Conservation (phyloP, 495 filamentous ascomycete genomes). For the Talaromyces thailandensis region DNA sequence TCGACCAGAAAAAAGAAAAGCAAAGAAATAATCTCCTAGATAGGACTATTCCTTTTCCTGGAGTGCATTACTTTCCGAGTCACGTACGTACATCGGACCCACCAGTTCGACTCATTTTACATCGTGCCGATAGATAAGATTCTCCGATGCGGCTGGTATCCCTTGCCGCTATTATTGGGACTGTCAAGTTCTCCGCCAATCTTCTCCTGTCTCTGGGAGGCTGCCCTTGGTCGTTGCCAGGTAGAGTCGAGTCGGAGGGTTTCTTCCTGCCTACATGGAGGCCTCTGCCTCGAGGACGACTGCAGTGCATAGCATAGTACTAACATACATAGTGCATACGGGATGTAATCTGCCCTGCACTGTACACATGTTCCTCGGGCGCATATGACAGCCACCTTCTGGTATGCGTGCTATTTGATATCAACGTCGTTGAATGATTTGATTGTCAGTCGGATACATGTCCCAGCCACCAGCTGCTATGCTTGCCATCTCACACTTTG, state of each 20-base stretch:
- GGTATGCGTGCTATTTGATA: background rate
- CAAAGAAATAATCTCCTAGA: background rate
- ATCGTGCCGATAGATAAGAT: conserved; percentile 1
- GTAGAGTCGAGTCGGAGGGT: background rate
- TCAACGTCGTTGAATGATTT: background rate
- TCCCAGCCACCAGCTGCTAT: background rate
- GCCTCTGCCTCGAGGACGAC: background rate
- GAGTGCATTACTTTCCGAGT: background rate
- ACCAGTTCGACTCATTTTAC: background rate
- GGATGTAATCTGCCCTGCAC: background rate
- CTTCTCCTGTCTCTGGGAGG: background rate
- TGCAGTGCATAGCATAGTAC: background rate
- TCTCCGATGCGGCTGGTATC: background rate
- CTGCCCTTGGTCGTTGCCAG: background rate
- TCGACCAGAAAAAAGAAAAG: background rate
- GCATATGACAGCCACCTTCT: background rate
- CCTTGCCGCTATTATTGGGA: background rate
- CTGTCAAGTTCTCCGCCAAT: background rate
- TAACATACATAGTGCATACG: background rate
- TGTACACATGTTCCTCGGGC: background rate
- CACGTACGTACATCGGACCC: background rate
- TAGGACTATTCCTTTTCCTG: background rate
- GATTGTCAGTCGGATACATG: background rate
- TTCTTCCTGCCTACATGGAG: background rate
- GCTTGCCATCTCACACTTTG: background rate